phyloP scores from a whole-genome alignment of 345 rosid species.

The Nephelium lappaceum region DNA sequence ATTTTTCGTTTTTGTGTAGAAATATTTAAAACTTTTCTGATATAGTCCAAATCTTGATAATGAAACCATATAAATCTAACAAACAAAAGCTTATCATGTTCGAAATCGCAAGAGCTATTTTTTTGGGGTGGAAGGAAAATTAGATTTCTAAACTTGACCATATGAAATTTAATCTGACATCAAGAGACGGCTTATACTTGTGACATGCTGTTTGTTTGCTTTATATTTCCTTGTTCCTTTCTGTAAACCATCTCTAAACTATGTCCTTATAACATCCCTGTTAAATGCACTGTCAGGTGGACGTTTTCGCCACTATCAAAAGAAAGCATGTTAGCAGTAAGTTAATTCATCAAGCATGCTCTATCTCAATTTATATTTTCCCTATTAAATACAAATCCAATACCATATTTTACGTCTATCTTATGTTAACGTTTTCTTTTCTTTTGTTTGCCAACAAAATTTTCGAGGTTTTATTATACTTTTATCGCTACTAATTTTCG shows the following conservation, averaged over 20 bases:
- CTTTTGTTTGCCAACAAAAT: not conserved
- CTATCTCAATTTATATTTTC: too few species aligned
- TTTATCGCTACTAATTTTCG: too few species aligned
- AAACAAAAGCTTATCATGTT: not conserved
- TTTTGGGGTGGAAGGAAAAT: not conserved
- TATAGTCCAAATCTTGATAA: too few species aligned
- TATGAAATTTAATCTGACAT: not conserved
- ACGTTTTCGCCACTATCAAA: slow-evolving; percentile 72
- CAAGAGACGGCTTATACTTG: not conserved
- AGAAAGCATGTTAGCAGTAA: slow-evolving; percentile 78
- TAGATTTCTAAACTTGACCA: not conserved
- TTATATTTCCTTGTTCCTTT: not conserved
- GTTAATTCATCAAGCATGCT: slow-evolving; percentile 22
- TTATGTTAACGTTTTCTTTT: too few species aligned
- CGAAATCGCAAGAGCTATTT: not conserved
- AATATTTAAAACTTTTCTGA: too few species aligned
- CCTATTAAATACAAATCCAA: not conserved
- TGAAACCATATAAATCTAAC: not conserved
- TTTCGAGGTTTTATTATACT: not conserved
- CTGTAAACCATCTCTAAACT: too few species aligned
- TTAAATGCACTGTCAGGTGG: slow-evolving; percentile 68
- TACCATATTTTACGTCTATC: not conserved
- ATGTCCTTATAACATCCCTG: slow-evolving; percentile 1
- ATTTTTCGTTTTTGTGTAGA: too few species aligned
- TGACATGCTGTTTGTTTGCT: not conserved